Base-by-base conservation (phyloP, 257 asterid species). In the Solanum virginianum region DNA sequence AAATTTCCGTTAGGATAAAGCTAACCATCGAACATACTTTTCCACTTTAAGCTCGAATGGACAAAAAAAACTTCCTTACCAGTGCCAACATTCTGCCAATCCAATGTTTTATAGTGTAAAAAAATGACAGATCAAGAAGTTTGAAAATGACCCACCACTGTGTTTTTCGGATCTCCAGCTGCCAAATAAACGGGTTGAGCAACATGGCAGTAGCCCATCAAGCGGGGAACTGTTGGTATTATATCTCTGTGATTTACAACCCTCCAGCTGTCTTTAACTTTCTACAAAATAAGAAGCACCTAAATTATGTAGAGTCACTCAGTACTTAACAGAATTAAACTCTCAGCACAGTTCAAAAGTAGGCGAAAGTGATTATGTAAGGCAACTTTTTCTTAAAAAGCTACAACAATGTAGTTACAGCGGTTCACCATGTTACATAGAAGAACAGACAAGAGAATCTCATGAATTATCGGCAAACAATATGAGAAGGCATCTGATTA, bases 161-260 rank as follows among this genome's bases (percentile, higher is more conserved):
- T 86, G 72, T 87, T 90, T 80, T 60, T 83, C 55, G 89, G 89
- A 89, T 89, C 91, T 85, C 96, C 90, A 57, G 98, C 91, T 10
- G 91, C 91, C 88, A 97, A 89, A 94, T 90, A 97, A 86, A 97
- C 91, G 8, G 99, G 99, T 77, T 97, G 98, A 89, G 99, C 98
- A 59, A 97, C 98, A 84, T 97, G 99, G 89, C 98, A 95, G 88
- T 97, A 95, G 87, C 99, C 99, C 99, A 97, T 95, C 89, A 97
- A 88, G 66, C 98, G 98, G 39, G 99, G 99, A 84, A 97, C 98
- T 39, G 99, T 95, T 75, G 99, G 98, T 88, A 97, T 97, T 85
- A 95, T 97, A 92, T 97, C 99, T 86, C 99, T 87, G 81, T 94
- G 98, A 90, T 97, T 97, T 82, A 97, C 98, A 79, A 97, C 91